Base-by-base conservation (phyloP, 176 grass and related monocot genomes). In the Avena insularis region DNA sequence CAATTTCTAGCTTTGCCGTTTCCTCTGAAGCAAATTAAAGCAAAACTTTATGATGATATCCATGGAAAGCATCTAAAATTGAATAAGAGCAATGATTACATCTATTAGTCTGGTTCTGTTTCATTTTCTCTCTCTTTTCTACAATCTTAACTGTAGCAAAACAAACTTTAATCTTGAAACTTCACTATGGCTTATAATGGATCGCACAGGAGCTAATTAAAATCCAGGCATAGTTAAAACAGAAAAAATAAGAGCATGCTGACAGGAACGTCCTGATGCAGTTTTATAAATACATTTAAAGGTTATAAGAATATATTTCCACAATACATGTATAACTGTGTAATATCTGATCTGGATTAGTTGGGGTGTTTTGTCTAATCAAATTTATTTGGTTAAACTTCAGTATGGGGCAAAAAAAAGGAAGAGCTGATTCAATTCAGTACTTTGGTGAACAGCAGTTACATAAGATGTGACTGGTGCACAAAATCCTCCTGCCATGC, bases 1-100 rank as follows among this genome's bases (percentile, higher is more conserved):
- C 90, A 84, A 98, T 61, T 88, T 98, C 91, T 74, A 95, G 88
- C 81, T 92, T 90, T 65, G 85, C 69, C 47, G 82, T 98, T 33
- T 83, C 88, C 81, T 95, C 95, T 95, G 90, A 71, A 70, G 61
- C 45, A 85, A 57, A 78, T 72, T 50, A 92, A 13, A 84, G 59
- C 16, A 20, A 23, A 86, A 70, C 11, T 21, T 75, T 58, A 83
- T 40, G 16, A 80, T 70, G 47, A 56, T 69, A 75, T 48, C 14
- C 38, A 75, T 48, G 21, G n/a, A 60, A 47, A 19, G 4, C 67
- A 25, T 43, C 40, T 7, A 80, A 85, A 70, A 36, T 1, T 68
- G 9, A 82, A 68, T 49, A 7, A 65, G 47, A 49, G 27, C 62
- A 20, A 15, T 33, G 46, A 20, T 29, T 8, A 54, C 4, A 6